Percentiles rank a stretch among this genome's conserved stretches.
These are phyloP conservation scores for Lepraria neglecta DNA, from an alignment of 495 filamentous ascomycete species.

Conservation along the genomic window DNA sequence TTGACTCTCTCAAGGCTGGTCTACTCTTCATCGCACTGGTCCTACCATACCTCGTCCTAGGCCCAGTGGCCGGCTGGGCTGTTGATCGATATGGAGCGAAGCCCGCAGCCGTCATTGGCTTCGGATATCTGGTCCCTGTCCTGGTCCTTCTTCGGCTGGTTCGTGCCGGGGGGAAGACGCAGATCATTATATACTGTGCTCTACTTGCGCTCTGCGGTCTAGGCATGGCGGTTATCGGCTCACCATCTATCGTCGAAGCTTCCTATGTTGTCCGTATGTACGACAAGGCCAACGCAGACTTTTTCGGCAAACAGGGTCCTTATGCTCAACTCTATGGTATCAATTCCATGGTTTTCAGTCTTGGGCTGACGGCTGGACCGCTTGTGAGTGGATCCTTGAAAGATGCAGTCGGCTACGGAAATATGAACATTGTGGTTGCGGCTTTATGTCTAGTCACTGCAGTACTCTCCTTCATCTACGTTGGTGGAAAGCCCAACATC, in stretches of 20 bases:
- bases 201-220: conserved; percentile 45
- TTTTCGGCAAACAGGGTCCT: conserved; percentile 44
- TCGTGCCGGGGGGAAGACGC: conserved; percentile 31
- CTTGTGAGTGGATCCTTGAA: conserved; percentile 42
- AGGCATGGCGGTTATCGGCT: conserved; percentile 44
- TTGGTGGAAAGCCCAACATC: conserved; percentile 40
- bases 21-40: conserved; percentile 49
- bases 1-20: conserved; percentile 47
- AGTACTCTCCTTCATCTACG: conserved; percentile 39
- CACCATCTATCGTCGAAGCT: conserved; percentile 40
- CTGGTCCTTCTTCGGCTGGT: conserved; percentile 46
- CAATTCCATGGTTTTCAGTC: conserved; percentile 47
- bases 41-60: conserved; percentile 43
- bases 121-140: conserved; percentile 42
- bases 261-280: conserved; percentile 33
- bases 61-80: conserved; percentile 46
- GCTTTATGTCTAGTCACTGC: conserved; percentile 41
- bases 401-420: conserved; percentile 48
- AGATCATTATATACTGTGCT: conserved; percentile 40
- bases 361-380: conserved; percentile 48
- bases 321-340: conserved; percentile 55
- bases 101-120: conserved; percentile 41
- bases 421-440: conserved; percentile 52
- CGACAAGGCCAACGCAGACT: conserved; percentile 37
- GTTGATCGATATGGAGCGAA: conserved; percentile 49